Evolutionary conservation across 768 basidiomycete genomes (phyloP).

Genomic region (Termitomyces heimii): DNA sequence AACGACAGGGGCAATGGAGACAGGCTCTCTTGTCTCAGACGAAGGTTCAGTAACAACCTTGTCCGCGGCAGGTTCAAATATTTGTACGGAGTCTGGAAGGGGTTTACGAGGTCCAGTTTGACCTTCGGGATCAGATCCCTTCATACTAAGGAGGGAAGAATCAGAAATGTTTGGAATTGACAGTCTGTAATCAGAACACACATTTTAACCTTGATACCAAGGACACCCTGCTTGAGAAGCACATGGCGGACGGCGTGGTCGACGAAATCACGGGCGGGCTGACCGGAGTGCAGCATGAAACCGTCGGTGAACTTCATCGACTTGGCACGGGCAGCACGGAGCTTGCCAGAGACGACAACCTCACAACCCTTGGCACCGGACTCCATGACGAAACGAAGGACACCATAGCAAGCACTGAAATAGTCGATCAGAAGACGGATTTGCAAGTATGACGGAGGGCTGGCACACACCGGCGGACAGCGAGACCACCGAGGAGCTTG

Average conservation of each 20-base stretch:
- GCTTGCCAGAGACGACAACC: constrained; percentile 98
- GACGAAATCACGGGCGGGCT: constrained; percentile 94
- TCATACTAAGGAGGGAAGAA: constrained; percentile 63
- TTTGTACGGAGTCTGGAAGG: constrained; percentile 90
- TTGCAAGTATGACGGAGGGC: not conserved
- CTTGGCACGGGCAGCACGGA: constrained; percentile 99
- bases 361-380: constrained; percentile 99
- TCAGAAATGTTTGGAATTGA: constrained; percentile 4
- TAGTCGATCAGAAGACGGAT: not conserved
- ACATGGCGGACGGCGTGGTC: constrained; percentile 98
- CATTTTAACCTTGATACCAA: constrained; percentile 99
- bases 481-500: constrained; percentile 99
- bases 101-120: constrained; percentile 85
- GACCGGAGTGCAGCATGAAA: constrained; percentile 99
- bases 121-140: constrained; percentile 92
- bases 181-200: constrained; percentile 25
- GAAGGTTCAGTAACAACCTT: constrained; percentile 86
- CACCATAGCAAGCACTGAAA: constrained; percentile 95
- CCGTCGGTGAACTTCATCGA: constrained; percentile 99
- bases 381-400: constrained; percentile 99
- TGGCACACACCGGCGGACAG: constrained; percentile 83
- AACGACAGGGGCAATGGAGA: constrained; percentile 40
- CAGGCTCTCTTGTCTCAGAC: constrained; percentile 82
- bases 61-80: constrained; percentile 85
- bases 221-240: constrained; percentile 95